phyloP scores from a whole-genome alignment of 208 protist species.

The Leishmania tropica region DNA sequence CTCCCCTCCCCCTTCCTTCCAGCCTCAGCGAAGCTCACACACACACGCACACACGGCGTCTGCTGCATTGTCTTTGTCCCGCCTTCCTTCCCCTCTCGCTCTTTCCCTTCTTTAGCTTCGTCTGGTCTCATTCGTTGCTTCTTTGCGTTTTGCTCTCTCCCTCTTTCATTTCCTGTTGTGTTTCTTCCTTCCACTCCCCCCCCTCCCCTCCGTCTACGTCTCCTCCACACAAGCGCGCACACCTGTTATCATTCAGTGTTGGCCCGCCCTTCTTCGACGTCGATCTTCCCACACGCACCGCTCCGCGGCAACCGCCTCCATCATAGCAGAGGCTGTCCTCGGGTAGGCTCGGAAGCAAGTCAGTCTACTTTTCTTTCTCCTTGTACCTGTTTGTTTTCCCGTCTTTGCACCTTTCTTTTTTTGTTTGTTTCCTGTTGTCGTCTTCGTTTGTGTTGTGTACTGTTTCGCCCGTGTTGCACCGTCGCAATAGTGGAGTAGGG shows the following conservation, averaged over 20 bases:
- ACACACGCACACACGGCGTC: neutral
- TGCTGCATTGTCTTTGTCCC: neutral
- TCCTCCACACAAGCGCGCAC: neutral
- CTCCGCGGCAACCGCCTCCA: neutral
- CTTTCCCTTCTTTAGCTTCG: neutral
- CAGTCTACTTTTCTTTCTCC: neutral
- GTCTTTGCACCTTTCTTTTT: neutral
- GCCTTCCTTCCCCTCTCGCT: neutral
- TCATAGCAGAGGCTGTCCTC: neutral
- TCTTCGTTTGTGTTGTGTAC: neutral
- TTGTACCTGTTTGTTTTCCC: conserved; percentile 1
- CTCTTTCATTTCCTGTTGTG: neutral
- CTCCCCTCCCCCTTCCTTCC: neutral
- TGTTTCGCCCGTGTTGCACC: neutral
- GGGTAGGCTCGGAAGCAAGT: neutral
- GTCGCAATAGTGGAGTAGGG: neutral
- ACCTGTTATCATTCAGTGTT: neutral
- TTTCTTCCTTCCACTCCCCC: neutral
- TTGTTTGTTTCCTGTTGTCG: neutral
- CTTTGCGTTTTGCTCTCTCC: neutral
- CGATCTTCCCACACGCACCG: neutral
- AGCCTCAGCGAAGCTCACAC: neutral
- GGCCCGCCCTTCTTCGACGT: neutral
- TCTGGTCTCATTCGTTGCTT: conserved; percentile 2
- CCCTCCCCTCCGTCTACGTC: neutral